Base-by-base conservation (phyloP, 176 grass and related monocot genomes). In the Leersia perrieri region DNA sequence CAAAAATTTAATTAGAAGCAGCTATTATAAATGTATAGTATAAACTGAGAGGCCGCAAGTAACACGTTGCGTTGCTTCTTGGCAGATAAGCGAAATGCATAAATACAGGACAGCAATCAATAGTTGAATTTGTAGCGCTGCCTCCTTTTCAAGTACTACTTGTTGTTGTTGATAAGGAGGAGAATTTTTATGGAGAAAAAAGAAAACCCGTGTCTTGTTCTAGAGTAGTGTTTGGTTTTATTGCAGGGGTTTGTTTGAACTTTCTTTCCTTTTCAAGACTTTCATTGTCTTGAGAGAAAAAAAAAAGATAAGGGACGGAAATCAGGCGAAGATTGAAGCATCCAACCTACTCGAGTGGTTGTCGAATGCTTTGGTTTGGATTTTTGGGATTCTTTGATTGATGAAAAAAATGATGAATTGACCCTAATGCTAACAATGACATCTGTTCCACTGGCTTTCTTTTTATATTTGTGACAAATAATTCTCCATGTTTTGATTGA, bases 71-170 rank as follows among this genome's bases (percentile, higher is more conserved):
- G 53, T 65, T 68, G 31, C 62, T 51, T 69, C 76, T 42, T 7
- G 77, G 77, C 16, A 41, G 57, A 85, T 76, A 76, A 73, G 68
- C 68, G 39, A 35, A n/a, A 9, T 9, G 12, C 55, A 60, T 11
- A 68, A 68, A 63, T 71, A 80, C 65, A 55, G 22, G 77, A 64
- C 33, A 42, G 28, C 71, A 58, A 66, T 67, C 60, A 60, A 25
- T 53, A 65, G 34, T 87, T 82, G 73, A 78, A 83, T 58, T 76
- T 77, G 41, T 34, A 72, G 42, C 30, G 72, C 26, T 23, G 66
- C 42, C 77, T 77, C 82, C 58, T 85, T 85, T 81, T 81, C 72
- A 89, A 42, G 66, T 76, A 84, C 77, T 76, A 84, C 77, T 16
- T 65, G 77, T 65, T 65, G 82, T 72, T 85, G 64, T 81, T 60